Evolutionary conservation across 202 grass and related monocot genomes (phyloP), one percentile per base, ranked within the genome.

Genomic region (Carex sylvatica): DNA sequence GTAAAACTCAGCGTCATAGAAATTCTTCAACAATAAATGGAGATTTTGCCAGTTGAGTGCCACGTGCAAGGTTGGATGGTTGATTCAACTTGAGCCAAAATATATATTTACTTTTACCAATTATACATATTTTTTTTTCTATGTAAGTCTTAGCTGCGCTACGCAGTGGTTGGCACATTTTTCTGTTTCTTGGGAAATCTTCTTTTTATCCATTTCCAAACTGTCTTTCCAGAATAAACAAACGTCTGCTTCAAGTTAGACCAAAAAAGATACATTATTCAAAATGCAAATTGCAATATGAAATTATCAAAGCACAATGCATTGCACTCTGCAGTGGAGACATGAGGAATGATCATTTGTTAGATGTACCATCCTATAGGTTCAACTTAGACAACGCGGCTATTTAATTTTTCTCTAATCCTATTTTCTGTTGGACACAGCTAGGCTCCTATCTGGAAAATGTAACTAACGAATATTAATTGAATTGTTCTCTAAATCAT

Each of bases 51-150:
- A 82, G 24, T 82, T 65, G 63, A 82, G 65, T 82, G 47, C 30
- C 80, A 82, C 80, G 63, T 69, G 80, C 59, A 82, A 82, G 80
- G 61, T 67, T 54, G 80, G 26, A 33, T 82, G 80, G 63, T 24
- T 54, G 4, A 15, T 47, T 54, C 49, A 67, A 67, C 61, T 68
- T 68, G 14, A 33, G 0, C 79, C 28, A 28, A 55, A 69, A n/a
- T 56, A 31, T 51, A 76, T 18, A 33, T 15, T 33, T 56, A 1
- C 36, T 31, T 33, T 74, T 3, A 51, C 44, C 51, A 81, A 66
- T 53, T 19, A 20, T 9, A 64, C 31, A 62, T 12, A 28, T 20
- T 10, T 42, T 5, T 5, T 36, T 42, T 42, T 28, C 2, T 35
- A 40, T 44, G 42, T 44, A 44, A 44, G 8, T 8, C 42, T 44